Evolutionary conservation across 352 stramenopile genomes (phyloP).

Genomic region (Phytopythium cucurbitacearum): DNA sequence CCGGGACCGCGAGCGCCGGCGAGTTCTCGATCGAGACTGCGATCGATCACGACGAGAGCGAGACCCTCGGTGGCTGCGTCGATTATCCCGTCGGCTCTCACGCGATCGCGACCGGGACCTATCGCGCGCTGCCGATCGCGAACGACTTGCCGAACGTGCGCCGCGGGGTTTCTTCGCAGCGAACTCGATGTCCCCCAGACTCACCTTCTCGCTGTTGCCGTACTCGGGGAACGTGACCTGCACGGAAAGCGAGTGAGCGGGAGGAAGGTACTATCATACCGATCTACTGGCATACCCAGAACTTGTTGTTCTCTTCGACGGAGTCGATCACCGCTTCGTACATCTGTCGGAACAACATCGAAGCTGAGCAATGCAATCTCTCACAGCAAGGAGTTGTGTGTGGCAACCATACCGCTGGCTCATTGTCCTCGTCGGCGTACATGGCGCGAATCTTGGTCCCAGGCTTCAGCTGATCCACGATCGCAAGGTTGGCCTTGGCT

Average conservation of each 20-base stretch:
- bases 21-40: conserved; percentile 26
- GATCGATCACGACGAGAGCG: conserved; percentile 28
- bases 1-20: conserved; percentile 31
- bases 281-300: conserved; percentile 36
- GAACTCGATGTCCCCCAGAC: conserved; percentile 93
- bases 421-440: conserved; percentile 96
- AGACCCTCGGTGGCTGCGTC: conserved; percentile 25
- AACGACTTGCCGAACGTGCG: conserved; percentile 27
- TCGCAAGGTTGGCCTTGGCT: conserved; percentile 53
- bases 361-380: not conserved
- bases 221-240: conserved; percentile 96
- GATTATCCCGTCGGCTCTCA: conserved; percentile 10
- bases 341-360: conserved; percentile 46
- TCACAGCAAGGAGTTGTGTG: not conserved
- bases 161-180: conserved; percentile 21
- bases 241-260: conserved; percentile 18
- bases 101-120: conserved; percentile 34
- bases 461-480: conserved; percentile 74
- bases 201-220: conserved; percentile 94
- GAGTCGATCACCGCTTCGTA: conserved; percentile 96
- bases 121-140: conserved; percentile 19
- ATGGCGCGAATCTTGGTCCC: conserved; percentile 92
- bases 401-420: conserved; percentile 49
- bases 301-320: conserved; percentile 81
- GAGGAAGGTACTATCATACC: not conserved